Conservation (phyloP, 2,329 filamentous ascomycete genomes). For the Raffaelea albimanens region DNA sequence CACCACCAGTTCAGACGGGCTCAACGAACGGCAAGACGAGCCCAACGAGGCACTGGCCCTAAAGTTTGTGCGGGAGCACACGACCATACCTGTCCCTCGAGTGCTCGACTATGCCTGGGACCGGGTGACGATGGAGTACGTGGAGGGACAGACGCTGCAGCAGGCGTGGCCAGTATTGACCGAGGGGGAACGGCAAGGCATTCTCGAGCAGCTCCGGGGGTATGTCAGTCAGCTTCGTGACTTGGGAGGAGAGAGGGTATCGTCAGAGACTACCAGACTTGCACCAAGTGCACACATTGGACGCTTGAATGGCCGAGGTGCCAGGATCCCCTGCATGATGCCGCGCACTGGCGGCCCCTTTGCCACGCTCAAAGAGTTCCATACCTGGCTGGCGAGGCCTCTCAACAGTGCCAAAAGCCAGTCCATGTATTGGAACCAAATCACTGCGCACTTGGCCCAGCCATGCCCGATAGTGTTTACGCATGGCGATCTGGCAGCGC, state of each 20-base stretch:
- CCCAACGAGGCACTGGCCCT: constrained; percentile 14
- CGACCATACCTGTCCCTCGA: constrained; percentile 17
- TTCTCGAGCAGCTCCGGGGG: constrained; percentile 14
- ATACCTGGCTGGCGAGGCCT: constrained; percentile 17
- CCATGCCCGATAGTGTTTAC: constrained; percentile 29
- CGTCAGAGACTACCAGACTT: background rate
- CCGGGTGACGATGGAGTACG: constrained; percentile 17
- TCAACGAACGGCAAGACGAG: constrained; percentile 8
- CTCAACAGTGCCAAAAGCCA: constrained; percentile 7
- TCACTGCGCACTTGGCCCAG: constrained; percentile 14
- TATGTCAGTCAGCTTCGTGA: constrained; percentile 15
- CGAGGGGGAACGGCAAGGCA: constrained; percentile 6
- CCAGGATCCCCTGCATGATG: constrained; percentile 14
- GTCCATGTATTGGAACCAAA: constrained; percentile 16
- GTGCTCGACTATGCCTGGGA: constrained; percentile 19
- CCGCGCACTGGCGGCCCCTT: constrained; percentile 16
- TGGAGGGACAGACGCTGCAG: constrained; percentile 16
- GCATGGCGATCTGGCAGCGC: constrained; percentile 28
- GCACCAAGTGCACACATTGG: no score
- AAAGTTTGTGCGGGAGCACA: constrained; percentile 14
- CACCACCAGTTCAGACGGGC: constrained; percentile 10
- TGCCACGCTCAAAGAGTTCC: constrained; percentile 11
- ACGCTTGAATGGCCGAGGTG: constrained; percentile 16
- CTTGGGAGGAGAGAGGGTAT: constrained; percentile 5
- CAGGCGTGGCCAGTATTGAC: constrained; percentile 14